A percentile compares a stretch with the other conserved stretches of the same genome.
Conservation (phyloP, 2,329 filamentous ascomycete species). For the Fusarium sterilihyphosum region DNA sequence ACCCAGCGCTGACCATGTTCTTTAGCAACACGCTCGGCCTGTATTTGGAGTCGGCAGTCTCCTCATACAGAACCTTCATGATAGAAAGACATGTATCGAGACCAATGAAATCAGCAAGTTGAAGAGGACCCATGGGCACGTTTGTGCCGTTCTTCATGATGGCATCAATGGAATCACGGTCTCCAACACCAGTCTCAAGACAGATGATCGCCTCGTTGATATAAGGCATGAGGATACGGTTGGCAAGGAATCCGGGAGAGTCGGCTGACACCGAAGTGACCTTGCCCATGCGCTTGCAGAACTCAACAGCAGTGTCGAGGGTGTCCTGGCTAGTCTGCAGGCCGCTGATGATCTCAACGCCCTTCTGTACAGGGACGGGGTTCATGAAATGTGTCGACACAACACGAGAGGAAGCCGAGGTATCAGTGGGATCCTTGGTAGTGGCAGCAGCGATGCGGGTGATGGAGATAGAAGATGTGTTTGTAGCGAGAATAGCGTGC, state of each 20-base stretch:
- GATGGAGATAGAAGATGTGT: conserved; percentile 98
- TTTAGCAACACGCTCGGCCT: conserved; percentile 85
- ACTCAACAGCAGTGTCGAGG: conserved; percentile 81
- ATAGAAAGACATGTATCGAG: conserved; percentile 96
- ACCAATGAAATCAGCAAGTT: conserved; percentile 96
- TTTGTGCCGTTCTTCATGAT: conserved; percentile 99
- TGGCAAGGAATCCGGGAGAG: conserved; percentile 92
- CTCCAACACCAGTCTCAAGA: conserved; percentile 90
- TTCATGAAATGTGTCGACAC: conserved; percentile 99
- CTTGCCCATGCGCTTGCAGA: conserved; percentile 94
- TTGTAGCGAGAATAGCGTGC: conserved; percentile 93
- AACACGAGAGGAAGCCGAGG: conserved; percentile 84
- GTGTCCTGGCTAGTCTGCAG: conserved; percentile 89
- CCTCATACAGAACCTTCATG: conserved; percentile 92
- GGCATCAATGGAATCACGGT: conserved; percentile 89
- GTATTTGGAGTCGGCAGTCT: conserved; percentile 97
- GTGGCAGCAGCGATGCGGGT: conserved; percentile 94
- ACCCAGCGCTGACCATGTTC: conserved; percentile 98
- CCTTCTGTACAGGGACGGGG: conserved; percentile 95
- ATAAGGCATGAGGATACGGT: conserved; percentile 98
- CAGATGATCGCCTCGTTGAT: conserved; percentile 99
- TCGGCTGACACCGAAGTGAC: conserved; percentile 88
- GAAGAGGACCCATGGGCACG: conserved; percentile 95
- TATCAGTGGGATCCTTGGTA: conserved; percentile 79
- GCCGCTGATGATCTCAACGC: conserved; percentile 96